phyloP scores from a whole-genome alignment of 1,284 basidiomycete species.

The Sanghuangporus baumii region DNA sequence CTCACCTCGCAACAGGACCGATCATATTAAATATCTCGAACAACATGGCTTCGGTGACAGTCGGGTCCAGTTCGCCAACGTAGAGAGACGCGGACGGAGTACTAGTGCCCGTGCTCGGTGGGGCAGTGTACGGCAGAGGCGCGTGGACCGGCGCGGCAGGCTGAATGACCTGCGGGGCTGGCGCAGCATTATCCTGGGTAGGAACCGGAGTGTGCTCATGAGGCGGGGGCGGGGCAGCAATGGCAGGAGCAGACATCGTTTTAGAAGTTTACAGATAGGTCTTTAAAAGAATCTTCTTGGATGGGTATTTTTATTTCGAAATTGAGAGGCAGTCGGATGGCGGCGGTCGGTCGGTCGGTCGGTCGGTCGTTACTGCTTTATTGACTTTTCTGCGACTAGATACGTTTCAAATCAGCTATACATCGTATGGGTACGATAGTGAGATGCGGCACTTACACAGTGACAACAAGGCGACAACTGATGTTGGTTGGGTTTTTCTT shows the following conservation, averaged over 20 bases:
- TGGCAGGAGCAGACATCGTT: slow-evolving; percentile 53
- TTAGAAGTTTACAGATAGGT: slow-evolving; percentile 22
- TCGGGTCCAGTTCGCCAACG: slow-evolving; percentile 97
- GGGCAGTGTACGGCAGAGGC: slow-evolving; percentile 52
- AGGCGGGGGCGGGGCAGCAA: slow-evolving; percentile 29
- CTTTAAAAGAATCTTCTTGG: slow-evolving; percentile 33
- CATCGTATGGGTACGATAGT: slow-evolving; percentile 19
- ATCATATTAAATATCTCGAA: slow-evolving; percentile 99
- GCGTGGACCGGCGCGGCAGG: slow-evolving; percentile 31
- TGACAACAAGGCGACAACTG: slow-evolving; percentile 71
- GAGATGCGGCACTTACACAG: slow-evolving; percentile 44
- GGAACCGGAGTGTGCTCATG: slow-evolving; percentile 29
- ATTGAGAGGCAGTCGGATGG: slow-evolving; percentile 18
- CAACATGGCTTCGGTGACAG: slow-evolving; percentile 98
- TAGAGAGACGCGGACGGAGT: slow-evolving; percentile 92
- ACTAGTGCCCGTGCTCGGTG: slow-evolving; percentile 49
- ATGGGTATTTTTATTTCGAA: slow-evolving; percentile 15
- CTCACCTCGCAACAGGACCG: slow-evolving; percentile 92
- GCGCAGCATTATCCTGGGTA: slow-evolving; percentile 27
- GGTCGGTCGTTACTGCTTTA: slow-evolving; percentile 80
- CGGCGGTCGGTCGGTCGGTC: slow-evolving; percentile 30
- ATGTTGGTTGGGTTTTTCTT: slow-evolving; percentile 35
- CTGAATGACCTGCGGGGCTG: slow-evolving; percentile 23
- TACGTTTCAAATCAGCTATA: not conserved
- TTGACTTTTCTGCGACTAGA: slow-evolving; percentile 66